Evolutionary conservation across 176 grass and related monocot species (phyloP), one percentile per base, ranked within the genome.

Genomic region (Olyra latifolia): DNA sequence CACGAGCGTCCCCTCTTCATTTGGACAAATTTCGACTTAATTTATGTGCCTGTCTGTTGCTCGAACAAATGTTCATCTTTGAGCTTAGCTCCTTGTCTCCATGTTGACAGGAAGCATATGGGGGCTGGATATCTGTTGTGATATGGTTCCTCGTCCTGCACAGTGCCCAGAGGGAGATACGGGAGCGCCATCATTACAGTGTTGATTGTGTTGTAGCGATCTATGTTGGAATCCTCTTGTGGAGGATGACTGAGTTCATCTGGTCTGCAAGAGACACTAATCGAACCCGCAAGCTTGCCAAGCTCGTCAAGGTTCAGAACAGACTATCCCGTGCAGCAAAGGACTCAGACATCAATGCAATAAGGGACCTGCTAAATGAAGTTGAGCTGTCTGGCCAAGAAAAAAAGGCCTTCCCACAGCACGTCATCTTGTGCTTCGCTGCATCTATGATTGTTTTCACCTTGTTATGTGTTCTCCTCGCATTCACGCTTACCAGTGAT

Each of bases 161-260:
- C 45, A 93, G 95, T 24, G 95, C 92, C 0, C 95, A 94, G 52
- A 94, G 92, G 83, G 95, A 98, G 71, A 80, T 91, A 66, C 85
- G 92, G 0, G 92, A 98, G 35, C 90, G 90, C 4, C 86, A 98
- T 52, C 95, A 98, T 58, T 98, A 95, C 72, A 82, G 69, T 1
- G 90, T 93, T 6, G 95, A 98, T 77, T 98, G 92, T 25, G 32
- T 98, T 7, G 92, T 87, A 7, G 95, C 95, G n/a, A 93, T 98
- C 74, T 98, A 98, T 8, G 83, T 95, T 0, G 90, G 95, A 61
- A 78, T 98, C 67, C 80, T 98, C 10, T 57, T 95, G 53, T 98
- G 95, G 92, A 91, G 90, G 73, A 82, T 94, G 81, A 94, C 88
- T 2, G 30, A 83, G 29, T 95, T 95, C 85, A 85, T 98, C 56